Base-by-base conservation (phyloP, 208 protist species). In the Acanthamoeba sp. region DNA sequence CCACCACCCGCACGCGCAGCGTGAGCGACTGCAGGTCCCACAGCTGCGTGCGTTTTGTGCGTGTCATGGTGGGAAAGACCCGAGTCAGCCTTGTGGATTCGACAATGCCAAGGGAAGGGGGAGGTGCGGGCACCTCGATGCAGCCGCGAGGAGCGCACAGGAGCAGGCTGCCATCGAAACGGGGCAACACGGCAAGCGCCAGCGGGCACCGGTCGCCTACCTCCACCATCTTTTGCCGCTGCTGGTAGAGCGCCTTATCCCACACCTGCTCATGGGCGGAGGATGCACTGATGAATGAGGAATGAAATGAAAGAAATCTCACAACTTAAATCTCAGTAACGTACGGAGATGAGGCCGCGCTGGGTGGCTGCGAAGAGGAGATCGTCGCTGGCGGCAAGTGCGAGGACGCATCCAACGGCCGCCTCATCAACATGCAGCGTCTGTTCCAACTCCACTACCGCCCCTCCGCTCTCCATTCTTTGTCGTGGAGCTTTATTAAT, bases 11-110 rank as follows among this genome's bases (percentile, higher is more conserved):
- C 34, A 91, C 18, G 4, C n/a, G 50, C 34, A 62, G 59, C n/a
- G n/a, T n/a, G 34, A 73, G 55, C 22, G 55, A 73, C 36, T 69
- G 40, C 50, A 91, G n/a, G 55, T 91, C 84, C 84, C 84, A 91
- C 42, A 66, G 1, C 84, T 91, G 64, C n/a, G 22, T 32, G 2
- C 76, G 42, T 69, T 34, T 2, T 22, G 27, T 34, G 62, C 29
- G 20, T 69, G 12, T 34, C 27, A 0, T 2, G n/a, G 20, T 34
- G 32, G 14, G n/a, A 9, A 20, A 40, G 24, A 16, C 29, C 27
- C 18, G 55, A 4, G 55, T 5, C 2, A 27, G 20, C 20, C 57
- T 9, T 32, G 29, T 32, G 29, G 20, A 24, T 9, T 24, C 6
- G 10, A 38, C 66, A 20, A 14, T 42, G 16, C 64, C n/a, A 36